A percentile compares a stretch with the other conserved stretches of the same genome.
phyloP scores from a whole-genome alignment of 345 rosid species.

The Sonneratia caseolaris region DNA sequence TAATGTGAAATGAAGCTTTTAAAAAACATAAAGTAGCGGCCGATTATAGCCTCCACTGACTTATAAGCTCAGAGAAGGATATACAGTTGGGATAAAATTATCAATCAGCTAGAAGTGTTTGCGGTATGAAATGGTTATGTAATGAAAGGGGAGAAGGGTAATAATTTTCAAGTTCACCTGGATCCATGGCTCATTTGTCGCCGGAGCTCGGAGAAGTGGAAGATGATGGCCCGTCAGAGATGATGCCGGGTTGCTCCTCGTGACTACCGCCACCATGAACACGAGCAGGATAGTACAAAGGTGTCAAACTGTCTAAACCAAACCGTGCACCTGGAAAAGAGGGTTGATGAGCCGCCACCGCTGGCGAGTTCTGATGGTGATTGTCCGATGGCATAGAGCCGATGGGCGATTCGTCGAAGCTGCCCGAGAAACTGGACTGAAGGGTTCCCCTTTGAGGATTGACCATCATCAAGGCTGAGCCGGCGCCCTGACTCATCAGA shows the following conservation, averaged over 20 bases:
- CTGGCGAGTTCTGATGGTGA: not conserved
- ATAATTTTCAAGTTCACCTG: not conserved
- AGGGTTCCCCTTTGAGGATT: slow-evolving; percentile 62
- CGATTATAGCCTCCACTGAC: not conserved
- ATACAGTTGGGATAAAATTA: no score
- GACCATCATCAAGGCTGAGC: slow-evolving; percentile 15
- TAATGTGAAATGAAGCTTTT: not conserved
- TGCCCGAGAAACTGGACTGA: slow-evolving; percentile 57
- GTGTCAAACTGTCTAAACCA: not conserved
- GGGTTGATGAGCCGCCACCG: not conserved
- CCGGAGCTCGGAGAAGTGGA: slow-evolving; percentile 3
- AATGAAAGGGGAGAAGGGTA: not conserved
- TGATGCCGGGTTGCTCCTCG: not conserved
- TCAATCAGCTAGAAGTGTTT: not conserved
- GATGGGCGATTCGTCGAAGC: not conserved
- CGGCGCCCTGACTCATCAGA: slow-evolving; percentile 12
- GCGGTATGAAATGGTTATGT: not conserved
- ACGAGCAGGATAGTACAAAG: not conserved
- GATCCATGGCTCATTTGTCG: not conserved
- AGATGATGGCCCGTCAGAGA: slow-evolving; percentile 1
- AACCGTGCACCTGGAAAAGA: not conserved
- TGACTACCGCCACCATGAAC: not conserved
- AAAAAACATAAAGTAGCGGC: not conserved
- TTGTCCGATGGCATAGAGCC: not conserved
- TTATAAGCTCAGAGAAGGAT: not conserved